phyloP scores from a whole-genome alignment of 192 early-diverging fungal species.

The Backusella circina region DNA sequence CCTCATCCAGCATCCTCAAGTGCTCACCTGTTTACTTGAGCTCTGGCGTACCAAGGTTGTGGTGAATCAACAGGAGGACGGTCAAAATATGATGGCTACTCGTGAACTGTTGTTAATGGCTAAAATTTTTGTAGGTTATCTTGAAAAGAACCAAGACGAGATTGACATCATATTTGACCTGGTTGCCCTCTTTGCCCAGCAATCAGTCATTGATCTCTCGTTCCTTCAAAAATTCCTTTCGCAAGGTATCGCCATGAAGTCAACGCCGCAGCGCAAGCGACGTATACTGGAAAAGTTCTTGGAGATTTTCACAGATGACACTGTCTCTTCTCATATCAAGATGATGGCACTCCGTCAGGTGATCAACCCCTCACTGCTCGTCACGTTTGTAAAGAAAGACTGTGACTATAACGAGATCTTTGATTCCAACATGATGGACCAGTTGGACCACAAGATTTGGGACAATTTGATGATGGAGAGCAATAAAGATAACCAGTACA shows the following conservation, averaged over 20 bases:
- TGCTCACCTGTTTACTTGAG: constrained; percentile 52
- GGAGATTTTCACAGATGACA: constrained; percentile 56
- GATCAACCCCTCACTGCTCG: constrained; percentile 83
- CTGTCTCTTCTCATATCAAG: constrained; percentile 60
- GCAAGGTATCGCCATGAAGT: constrained; percentile 58
- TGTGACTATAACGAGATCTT: constrained; percentile 49
- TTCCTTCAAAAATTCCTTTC: constrained; percentile 66
- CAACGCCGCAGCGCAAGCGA: constrained; percentile 52
- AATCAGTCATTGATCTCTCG: constrained; percentile 63
- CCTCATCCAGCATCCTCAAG: constrained; percentile 34
- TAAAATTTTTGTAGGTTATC: constrained; percentile 71
- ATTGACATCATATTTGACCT: constrained; percentile 72
- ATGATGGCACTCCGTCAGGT: constrained; percentile 74
- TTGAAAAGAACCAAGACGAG: constrained; percentile 59
- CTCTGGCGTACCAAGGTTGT: constrained; percentile 45
- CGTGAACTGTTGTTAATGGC: constrained; percentile 61
- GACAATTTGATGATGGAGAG: constrained; percentile 46
- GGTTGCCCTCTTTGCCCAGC: constrained; percentile 61
- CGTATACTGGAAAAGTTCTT: constrained; percentile 76
- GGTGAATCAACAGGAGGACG: constrained; percentile 25
- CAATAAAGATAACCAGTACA: constrained; percentile 52
- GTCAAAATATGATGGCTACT: constrained; percentile 30
- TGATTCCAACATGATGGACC: constrained; percentile 56
- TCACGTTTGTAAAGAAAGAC: constrained; percentile 53
- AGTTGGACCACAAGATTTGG: constrained; percentile 62